phyloP scores from a whole-genome alignment of 352 stramenopile species.

The Peronospora farinosa region DNA sequence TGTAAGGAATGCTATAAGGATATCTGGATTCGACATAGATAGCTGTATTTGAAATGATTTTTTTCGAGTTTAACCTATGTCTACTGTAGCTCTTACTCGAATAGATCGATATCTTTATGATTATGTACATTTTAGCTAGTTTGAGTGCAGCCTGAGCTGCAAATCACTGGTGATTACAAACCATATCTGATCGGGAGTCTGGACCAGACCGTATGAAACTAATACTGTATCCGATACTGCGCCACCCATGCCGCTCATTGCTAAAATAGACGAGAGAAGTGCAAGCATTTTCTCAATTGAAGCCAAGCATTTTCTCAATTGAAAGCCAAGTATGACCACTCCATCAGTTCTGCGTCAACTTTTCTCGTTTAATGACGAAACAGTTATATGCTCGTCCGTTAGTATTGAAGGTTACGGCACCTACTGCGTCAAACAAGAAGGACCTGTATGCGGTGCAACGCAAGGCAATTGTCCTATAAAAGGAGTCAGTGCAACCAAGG shows the following conservation, averaged over 20 bases:
- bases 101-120: too few species aligned
- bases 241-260: background rate
- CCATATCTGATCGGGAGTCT: conserved; percentile 6
- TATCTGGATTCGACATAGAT: too few species aligned
- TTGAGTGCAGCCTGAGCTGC: too few species aligned
- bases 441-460: conserved; percentile 28
- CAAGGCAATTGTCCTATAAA: conserved; percentile 29
- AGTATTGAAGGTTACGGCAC: conserved; percentile 36
- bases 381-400: conserved; percentile 25
- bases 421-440: conserved; percentile 33
- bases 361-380: conserved; percentile 6
- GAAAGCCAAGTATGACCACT: background rate
- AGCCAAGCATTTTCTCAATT: background rate
- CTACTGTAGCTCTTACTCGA: too few species aligned
- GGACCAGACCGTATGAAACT: background rate
- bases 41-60: too few species aligned
- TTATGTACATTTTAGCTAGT: too few species aligned
- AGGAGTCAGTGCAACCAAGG: conserved; percentile 27
- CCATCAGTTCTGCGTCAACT: conserved; percentile 7
- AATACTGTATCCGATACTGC: background rate
- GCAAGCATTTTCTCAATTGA: conserved; percentile 12
- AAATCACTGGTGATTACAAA: background rate
- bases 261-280: conserved; percentile 1
- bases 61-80: too few species aligned
- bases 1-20: too few species aligned